Conservation (phyloP, 805 yeast species). For the Naumovozyma baii region DNA sequence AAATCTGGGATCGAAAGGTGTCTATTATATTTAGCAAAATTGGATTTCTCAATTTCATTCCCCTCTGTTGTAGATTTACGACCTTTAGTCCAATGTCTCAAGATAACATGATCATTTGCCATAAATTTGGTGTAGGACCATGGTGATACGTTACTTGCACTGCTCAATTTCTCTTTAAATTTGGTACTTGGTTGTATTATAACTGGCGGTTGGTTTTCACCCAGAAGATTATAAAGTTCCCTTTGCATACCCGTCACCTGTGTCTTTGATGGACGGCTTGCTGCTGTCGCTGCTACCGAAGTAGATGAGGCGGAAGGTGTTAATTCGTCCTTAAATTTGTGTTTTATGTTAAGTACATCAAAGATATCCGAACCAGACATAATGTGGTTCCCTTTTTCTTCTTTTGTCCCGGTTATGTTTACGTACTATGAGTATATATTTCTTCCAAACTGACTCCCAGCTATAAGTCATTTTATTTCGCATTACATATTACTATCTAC, state of each 20-base stretch:
- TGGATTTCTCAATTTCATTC: slow-evolving; percentile 34
- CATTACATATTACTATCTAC: too few relatives aligned
- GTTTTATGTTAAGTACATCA: slow-evolving; percentile 64
- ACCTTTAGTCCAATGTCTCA: slow-evolving; percentile 86
- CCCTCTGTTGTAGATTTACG: slow-evolving; percentile 29
- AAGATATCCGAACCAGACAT: slow-evolving; percentile 53
- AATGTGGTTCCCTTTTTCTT: too few relatives aligned
- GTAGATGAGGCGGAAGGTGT: slow-evolving; percentile 13
- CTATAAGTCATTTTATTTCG: too few relatives aligned
- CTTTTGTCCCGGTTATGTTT: too few relatives aligned
- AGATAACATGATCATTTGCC: slow-evolving; percentile 44
- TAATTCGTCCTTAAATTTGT: slow-evolving; percentile 16
- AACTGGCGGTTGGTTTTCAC: slow-evolving; percentile 85
- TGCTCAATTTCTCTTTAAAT: slow-evolving; percentile 54
- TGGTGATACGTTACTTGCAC: slow-evolving; percentile 56
- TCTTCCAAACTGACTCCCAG: too few relatives aligned
- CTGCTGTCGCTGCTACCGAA: slow-evolving; percentile 4
- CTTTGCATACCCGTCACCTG: slow-evolving; percentile 68
- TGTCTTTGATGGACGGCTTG: slow-evolving; percentile 14
- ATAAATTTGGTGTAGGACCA: slow-evolving; percentile 68
- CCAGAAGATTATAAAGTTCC: slow-evolving; percentile 78
- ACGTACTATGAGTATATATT: too few relatives aligned
- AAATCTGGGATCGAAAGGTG: slow-evolving; percentile 61
- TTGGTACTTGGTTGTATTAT: slow-evolving; percentile 40
- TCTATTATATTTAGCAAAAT: slow-evolving; percentile 68